Conservation (phyloP, 179 eudicot species). For the Beta macrorhiza region DNA sequence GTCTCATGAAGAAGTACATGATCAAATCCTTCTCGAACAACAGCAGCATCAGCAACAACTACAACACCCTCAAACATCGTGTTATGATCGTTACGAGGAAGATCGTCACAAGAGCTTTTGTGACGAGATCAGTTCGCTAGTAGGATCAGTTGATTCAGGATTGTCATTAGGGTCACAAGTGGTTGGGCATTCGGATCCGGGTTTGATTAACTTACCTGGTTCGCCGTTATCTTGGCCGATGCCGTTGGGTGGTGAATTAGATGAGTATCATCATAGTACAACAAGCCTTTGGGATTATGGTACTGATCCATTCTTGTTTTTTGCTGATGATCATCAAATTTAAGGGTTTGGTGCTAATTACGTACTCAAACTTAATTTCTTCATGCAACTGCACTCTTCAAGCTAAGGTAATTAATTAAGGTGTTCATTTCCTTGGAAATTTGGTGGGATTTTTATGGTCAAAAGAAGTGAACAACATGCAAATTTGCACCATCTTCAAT, state of each 20-base stretch:
- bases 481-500: slow-evolving; percentile 11
- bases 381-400: slow-evolving; percentile 12
- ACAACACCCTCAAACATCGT: background rate
- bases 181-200: slow-evolving; percentile 30
- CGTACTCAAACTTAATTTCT: background rate
- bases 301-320: slow-evolving; percentile 52
- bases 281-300: slow-evolving; percentile 64
- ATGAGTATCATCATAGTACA: slow-evolving; percentile 43
- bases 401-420: background rate
- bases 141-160: slow-evolving; percentile 48
- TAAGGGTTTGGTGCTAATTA: background rate
- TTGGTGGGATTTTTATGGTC: background rate
- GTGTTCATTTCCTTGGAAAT: background rate
- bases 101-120: slow-evolving; percentile 24
- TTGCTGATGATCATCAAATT: slow-evolving; percentile 31
- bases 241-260: slow-evolving; percentile 24
- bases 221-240: slow-evolving; percentile 43
- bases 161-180: slow-evolving; percentile 32
- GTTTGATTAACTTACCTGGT: slow-evolving; percentile 25
- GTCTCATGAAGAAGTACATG: background rate
- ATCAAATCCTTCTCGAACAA: background rate
- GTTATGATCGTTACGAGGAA: too few species aligned
- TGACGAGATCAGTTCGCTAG: slow-evolving; percentile 45
- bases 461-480: background rate
- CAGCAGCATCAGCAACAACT: background rate